Percentiles rank a stretch among this genome's conserved stretches.
These are phyloP conservation scores for Chrysoporthe deuterocubensis DNA, from an alignment of 2,329 filamentous ascomycete species.

Conservation along the genomic window DNA sequence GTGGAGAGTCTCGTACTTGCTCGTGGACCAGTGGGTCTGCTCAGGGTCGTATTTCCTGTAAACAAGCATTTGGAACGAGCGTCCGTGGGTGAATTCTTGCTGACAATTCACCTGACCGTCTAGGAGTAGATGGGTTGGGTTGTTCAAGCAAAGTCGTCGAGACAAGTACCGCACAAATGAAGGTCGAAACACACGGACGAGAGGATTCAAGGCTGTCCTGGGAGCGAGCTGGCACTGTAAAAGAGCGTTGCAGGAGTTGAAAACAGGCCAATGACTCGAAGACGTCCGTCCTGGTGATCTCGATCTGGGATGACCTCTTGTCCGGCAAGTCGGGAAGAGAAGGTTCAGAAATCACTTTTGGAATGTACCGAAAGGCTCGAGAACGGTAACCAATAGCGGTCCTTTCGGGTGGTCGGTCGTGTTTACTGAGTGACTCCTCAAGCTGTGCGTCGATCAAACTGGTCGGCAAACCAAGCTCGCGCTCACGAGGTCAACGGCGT, in stretches of 20 bases:
- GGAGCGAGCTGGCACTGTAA: slow-evolving; percentile 6
- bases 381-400: background rate
- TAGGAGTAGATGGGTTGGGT: slow-evolving; percentile 18
- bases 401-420: background rate
- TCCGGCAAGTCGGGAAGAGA: slow-evolving; percentile 8
- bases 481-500: slow-evolving; percentile 4
- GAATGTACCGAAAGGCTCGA: background rate
- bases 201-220: slow-evolving; percentile 14
- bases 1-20: slow-evolving; percentile 54
- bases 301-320: background rate
- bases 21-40: slow-evolving; percentile 58
- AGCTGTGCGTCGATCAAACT: slow-evolving; percentile 12
- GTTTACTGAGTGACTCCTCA: slow-evolving; percentile 10
- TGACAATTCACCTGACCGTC: slow-evolving; percentile 9
- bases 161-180: slow-evolving; percentile 17
- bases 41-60: slow-evolving; percentile 58
- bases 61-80: slow-evolving; percentile 57
- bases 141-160: slow-evolving; percentile 9
- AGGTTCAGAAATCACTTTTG: background rate
- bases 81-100: slow-evolving; percentile 25
- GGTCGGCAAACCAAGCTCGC: background rate
- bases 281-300: slow-evolving; percentile 3
- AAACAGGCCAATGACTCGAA: slow-evolving; percentile 4
- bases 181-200: slow-evolving; percentile 11
- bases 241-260: slow-evolving; percentile 1